Conservation (phyloP, 2,329 filamentous ascomycete genomes). For the Xylariaceae sp. region DNA sequence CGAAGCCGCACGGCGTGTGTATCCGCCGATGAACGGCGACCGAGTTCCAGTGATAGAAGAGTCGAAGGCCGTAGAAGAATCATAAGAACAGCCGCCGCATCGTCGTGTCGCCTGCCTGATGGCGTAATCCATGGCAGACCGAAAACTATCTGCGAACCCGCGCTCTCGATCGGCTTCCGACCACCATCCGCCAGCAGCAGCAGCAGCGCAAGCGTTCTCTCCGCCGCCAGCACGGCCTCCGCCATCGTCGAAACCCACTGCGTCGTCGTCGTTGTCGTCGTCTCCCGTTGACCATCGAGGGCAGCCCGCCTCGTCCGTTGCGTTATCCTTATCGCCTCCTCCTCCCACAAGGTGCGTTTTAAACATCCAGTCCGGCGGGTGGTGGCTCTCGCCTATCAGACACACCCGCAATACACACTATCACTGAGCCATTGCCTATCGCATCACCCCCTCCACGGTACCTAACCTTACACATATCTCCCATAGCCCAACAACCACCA, state of each 20-base stretch:
- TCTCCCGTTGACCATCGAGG: conserved; percentile 19
- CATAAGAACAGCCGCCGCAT: no score
- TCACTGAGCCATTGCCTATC: neutral
- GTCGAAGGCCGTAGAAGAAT: no score
- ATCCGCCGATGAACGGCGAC: neutral
- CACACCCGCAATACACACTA: neutral
- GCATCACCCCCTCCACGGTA: neutral
- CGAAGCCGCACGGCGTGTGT: no score
- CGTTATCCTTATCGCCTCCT: conserved; percentile 17
- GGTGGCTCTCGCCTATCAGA: neutral
- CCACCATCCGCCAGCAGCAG: conserved; percentile 49
- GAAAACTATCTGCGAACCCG: conserved; percentile 46
- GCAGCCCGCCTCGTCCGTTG: conserved; percentile 19
- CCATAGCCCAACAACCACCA: neutral
- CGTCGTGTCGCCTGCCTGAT: conserved; percentile 54
- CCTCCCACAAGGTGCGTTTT: conserved; percentile 29
- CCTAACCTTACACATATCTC: neutral
- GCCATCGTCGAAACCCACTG: conserved; percentile 6
- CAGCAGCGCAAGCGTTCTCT: conserved; percentile 3
- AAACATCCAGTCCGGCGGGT: neutral
- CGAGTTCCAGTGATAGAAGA: neutral
- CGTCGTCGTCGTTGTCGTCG: no score
- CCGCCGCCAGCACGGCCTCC: conserved; percentile 4
- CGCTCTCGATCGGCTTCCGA: conserved; percentile 52
- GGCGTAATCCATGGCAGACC: conserved; percentile 68